These are phyloP conservation scores for Geosmithia morbida DNA, from an alignment of 2,329 filamentous ascomycete genomes.

Conservation along the genomic window DNA sequence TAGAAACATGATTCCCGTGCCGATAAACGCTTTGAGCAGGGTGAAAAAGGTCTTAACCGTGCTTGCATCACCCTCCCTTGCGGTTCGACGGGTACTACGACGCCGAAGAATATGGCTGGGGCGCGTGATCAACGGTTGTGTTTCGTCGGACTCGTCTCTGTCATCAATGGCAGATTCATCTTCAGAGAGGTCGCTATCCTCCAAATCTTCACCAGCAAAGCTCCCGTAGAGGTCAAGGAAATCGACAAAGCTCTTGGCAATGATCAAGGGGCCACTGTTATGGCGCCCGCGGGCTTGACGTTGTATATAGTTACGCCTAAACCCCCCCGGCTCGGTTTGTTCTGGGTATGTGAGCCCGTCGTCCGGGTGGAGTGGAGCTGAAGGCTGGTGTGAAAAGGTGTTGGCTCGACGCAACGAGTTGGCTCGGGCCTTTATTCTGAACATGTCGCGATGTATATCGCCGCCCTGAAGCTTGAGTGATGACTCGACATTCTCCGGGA, in stretches of 20 bases:
- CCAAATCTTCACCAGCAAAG: constrained; percentile 60
- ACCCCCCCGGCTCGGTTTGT: constrained; percentile 29
- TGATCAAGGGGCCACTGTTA: constrained; percentile 25
- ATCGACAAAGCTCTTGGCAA: constrained; percentile 58
- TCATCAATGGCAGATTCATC: constrained; percentile 42
- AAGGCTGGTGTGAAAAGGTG: constrained; percentile 47
- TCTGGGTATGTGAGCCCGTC: constrained; percentile 19
- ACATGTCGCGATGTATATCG: constrained; percentile 66
- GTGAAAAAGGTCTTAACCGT: constrained; percentile 68
- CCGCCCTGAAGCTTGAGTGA: constrained; percentile 61
- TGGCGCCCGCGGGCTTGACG: constrained; percentile 23
- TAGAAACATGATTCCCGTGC: constrained; percentile 70
- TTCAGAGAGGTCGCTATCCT: constrained; percentile 30
- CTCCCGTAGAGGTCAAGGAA: constrained; percentile 64
- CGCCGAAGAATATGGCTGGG: constrained; percentile 28
- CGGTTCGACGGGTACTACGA: constrained; percentile 30
- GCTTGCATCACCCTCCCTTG: constrained; percentile 43
- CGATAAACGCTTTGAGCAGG: constrained; percentile 63
- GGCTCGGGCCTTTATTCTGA: constrained; percentile 51
- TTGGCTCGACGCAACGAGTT: constrained; percentile 40
- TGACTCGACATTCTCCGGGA: constrained; percentile 33
- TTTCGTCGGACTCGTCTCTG: constrained; percentile 24
- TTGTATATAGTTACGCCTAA: constrained; percentile 28
- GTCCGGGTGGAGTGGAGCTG: constrained; percentile 12
- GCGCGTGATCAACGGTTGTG: constrained; percentile 35